Percentiles rank a stretch among this genome's conserved stretches.
Evolutionary conservation across 345 rosid species (phyloP).

Genomic region (Nephelium lappaceum): DNA sequence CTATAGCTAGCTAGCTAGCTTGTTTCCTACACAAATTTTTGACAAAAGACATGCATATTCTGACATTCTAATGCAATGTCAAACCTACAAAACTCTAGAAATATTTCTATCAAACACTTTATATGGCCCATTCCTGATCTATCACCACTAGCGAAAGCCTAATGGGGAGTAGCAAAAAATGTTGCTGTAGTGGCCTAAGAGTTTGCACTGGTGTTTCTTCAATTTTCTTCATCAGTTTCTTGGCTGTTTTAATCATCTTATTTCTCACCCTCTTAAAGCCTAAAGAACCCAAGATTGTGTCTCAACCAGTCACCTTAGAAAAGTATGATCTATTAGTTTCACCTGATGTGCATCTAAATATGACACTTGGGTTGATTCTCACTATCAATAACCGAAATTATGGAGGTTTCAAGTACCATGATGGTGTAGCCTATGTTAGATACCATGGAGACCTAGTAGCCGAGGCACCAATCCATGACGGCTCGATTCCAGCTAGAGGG

Average conservation of each 20-base stretch:
- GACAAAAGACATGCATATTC: background rate
- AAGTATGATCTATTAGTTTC: background rate
- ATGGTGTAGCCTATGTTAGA: slow-evolving; percentile 27
- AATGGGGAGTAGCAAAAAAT: slow-evolving; percentile 8
- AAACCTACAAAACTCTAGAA: background rate
- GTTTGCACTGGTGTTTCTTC: slow-evolving; percentile 20
- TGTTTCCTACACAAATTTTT: too few relatives aligned
- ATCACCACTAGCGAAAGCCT: background rate
- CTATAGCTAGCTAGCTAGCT: too few relatives aligned
- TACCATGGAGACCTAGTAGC: slow-evolving; percentile 27
- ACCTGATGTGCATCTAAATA: slow-evolving; percentile 4
- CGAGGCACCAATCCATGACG: slow-evolving; percentile 28
- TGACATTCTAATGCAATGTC: background rate
- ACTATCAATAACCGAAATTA: slow-evolving; percentile 40
- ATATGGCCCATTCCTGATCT: too few relatives aligned
- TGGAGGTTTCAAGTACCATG: slow-evolving; percentile 36
- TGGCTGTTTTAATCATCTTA: slow-evolving; percentile 9
- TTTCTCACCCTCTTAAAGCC: slow-evolving; percentile 45
- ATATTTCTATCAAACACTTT: background rate
- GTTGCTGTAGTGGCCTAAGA: slow-evolving; percentile 19
- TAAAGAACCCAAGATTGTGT: slow-evolving; percentile 31
- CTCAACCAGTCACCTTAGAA: slow-evolving; percentile 29
- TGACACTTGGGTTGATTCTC: slow-evolving; percentile 34
- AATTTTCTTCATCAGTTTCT: slow-evolving; percentile 15
- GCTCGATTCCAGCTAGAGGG: slow-evolving; percentile 33